Evolutionary conservation across 2,329 filamentous ascomycete genomes (phyloP), one percentile per base, ranked within the genome.

Genomic region (Penicillium capsulatum): DNA sequence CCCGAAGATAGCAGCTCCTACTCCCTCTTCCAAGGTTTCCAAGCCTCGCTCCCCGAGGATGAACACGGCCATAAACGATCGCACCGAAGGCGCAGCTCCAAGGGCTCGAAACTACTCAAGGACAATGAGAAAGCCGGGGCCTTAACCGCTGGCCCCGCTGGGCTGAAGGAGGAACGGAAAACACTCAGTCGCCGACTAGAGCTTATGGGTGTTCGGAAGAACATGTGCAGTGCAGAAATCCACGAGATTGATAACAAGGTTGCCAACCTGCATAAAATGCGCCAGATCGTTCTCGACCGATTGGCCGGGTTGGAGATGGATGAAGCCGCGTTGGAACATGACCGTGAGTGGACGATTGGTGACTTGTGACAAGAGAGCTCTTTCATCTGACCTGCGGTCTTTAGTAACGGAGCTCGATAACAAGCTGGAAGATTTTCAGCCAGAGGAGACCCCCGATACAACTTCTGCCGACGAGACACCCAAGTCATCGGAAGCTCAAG

Each of bases 221-320:
- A 92, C 60, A 96, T 98, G 91, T 91, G 90, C 53, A 92, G 88
- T 57, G 86, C 87, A 48, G 92, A 98, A 66, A 97, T 98, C 43
- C 81, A 82, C 44, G 92, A 98, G 59, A 95, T 98, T 45, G 92
- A 98, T 68, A 90, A 85, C 68, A 98, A 97, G 67, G 91, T 98
- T 48, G 80, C 87, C 45, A 97, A 97, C 64, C 72, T 98, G 38
- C 84, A 88, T 54, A 87, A 81, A 47, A 96, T 97, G 88, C 83
- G 92, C 51, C 85, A 83, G 59, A 94, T 96, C 45, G 85, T 97
- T 31, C 67, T 98, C 41, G 89, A 96, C 39, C 78, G 92, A 47
- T 67, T 98, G 51, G 90, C 90, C 1, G 80, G 77, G 2, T 70
- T 97, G 45, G 92, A 98, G 67, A 83, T 91, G 63, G 91, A 97